Conservation (phyloP, 202 grass and related monocot species). For the Setaria viridis region DNA sequence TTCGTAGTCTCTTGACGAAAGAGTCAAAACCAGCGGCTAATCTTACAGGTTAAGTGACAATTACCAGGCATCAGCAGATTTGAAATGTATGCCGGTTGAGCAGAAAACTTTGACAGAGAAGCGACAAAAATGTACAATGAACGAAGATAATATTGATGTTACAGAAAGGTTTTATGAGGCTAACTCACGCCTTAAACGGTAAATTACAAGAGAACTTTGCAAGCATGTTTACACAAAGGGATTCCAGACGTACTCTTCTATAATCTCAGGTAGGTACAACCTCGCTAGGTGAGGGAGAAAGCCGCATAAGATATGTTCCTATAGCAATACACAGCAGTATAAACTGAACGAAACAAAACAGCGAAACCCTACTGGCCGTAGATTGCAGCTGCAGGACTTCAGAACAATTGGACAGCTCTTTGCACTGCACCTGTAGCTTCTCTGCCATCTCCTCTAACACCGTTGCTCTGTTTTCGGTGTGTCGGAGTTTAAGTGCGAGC, state of each 20-base stretch:
- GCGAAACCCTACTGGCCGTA: conserved; percentile 51
- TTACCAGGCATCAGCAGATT: neutral
- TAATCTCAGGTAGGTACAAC: conserved; percentile 71
- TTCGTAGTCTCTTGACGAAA: neutral
- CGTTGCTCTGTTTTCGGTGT: conserved; percentile 45
- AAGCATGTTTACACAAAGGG: conserved; percentile 21
- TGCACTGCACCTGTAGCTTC: conserved; percentile 51
- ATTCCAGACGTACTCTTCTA: neutral
- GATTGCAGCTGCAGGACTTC: conserved; percentile 70
- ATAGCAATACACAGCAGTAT: conserved; percentile 60
- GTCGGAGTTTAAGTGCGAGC: conserved; percentile 45
- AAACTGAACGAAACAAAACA: conserved; percentile 69
- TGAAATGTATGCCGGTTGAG: neutral
- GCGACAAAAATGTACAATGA: neutral
- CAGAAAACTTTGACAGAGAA: neutral
- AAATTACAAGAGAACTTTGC: neutral
- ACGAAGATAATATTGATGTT: conserved; percentile 30
- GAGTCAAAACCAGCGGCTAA: neutral
- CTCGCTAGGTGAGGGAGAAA: conserved; percentile 48
- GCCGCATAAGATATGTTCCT: conserved; percentile 57
- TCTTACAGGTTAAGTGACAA: neutral
- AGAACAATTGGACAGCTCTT: conserved; percentile 42
- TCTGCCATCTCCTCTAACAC: conserved; percentile 53
- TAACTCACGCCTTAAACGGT: neutral
- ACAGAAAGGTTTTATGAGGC: conserved; percentile 15